Evolutionary conservation across 2,329 filamentous ascomycete genomes (phyloP).

Genomic region (Exophiala calicioides): DNA sequence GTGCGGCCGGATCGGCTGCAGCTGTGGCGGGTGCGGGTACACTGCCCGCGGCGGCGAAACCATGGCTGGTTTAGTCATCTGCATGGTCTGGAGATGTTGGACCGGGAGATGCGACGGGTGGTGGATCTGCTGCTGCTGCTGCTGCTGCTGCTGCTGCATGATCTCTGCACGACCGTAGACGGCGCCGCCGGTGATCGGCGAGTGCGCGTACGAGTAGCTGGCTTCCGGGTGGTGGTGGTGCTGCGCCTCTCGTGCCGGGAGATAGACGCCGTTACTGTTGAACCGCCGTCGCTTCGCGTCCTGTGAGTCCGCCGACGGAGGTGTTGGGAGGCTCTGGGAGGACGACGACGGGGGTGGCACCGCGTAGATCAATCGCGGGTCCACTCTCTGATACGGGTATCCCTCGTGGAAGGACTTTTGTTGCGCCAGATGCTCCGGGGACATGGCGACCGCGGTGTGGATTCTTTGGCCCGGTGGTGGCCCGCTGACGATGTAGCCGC

Average conservation of each 20-base stretch:
- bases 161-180: constrained; percentile 30
- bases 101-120: constrained; percentile 8
- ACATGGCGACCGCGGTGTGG: constrained; percentile 14
- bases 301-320: constrained; percentile 35
- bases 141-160: constrained; percentile 12
- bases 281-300: constrained; percentile 66
- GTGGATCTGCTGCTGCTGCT: constrained; percentile 5
- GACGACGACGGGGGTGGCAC: constrained; percentile 23
- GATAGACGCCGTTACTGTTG: constrained; percentile 48
- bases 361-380: constrained; percentile 27
- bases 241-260: constrained; percentile 45
- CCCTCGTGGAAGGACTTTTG: constrained; percentile 18
- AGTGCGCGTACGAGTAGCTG: constrained; percentile 31
- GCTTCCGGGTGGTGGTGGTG: constrained; percentile 27
- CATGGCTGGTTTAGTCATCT: constrained; percentile 25
- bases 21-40: constrained; percentile 29
- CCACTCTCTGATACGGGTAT: constrained; percentile 26
- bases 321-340: constrained; percentile 20
- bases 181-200: constrained; percentile 39
- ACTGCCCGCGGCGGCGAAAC: constrained; percentile 27
- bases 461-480: constrained; percentile 18
- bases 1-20: constrained; percentile 37
- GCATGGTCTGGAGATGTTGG: constrained; percentile 14
- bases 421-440: constrained; percentile 17
- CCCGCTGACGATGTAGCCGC: constrained; percentile 22